Conservation (phyloP, 352 stramenopile genomes). For the Pythium apleroticum region DNA sequence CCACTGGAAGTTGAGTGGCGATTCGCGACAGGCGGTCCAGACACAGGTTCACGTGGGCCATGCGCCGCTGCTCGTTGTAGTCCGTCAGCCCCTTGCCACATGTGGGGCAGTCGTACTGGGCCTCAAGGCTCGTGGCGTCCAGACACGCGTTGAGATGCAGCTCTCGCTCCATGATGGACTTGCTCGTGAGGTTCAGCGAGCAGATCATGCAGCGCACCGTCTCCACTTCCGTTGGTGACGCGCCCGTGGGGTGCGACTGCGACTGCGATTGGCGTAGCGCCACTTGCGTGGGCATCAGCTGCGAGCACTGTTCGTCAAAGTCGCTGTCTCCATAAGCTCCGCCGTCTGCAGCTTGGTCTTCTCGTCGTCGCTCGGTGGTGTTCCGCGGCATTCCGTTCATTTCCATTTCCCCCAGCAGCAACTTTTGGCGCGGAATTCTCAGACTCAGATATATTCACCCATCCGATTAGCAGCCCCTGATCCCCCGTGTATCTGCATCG, state of each 20-base stretch:
- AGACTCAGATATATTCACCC: background rate
- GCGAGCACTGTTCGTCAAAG: slow-evolving; percentile 21
- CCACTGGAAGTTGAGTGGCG: background rate
- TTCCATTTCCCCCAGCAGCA: background rate
- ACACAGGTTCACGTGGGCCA: slow-evolving; percentile 70
- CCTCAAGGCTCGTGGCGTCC: slow-evolving; percentile 34
- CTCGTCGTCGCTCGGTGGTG: background rate
- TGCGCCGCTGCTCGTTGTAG: slow-evolving; percentile 63
- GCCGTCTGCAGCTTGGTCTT: slow-evolving; percentile 12
- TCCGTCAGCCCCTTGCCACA: slow-evolving; percentile 58
- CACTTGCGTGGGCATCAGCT: slow-evolving; percentile 31
- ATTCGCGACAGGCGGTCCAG: slow-evolving; percentile 38
- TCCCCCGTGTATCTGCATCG: slow-evolving; percentile 11
- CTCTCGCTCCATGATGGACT: slow-evolving; percentile 46
- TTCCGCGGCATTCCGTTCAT: background rate
- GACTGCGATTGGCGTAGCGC: background rate
- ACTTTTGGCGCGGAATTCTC: slow-evolving; percentile 3
- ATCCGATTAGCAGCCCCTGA: background rate
- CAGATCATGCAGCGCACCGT: slow-evolving; percentile 55
- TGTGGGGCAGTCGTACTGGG: slow-evolving; percentile 51
- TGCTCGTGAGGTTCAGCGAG: slow-evolving; percentile 53
- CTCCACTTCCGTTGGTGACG: no score
- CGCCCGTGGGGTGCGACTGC: no score
- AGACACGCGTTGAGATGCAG: slow-evolving; percentile 80
- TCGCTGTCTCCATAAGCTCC: background rate